Percentiles rank a stretch among this genome's conserved stretches.
Conservation (phyloP, 331 rosid genomes). For the Pyracantha coccinea region DNA sequence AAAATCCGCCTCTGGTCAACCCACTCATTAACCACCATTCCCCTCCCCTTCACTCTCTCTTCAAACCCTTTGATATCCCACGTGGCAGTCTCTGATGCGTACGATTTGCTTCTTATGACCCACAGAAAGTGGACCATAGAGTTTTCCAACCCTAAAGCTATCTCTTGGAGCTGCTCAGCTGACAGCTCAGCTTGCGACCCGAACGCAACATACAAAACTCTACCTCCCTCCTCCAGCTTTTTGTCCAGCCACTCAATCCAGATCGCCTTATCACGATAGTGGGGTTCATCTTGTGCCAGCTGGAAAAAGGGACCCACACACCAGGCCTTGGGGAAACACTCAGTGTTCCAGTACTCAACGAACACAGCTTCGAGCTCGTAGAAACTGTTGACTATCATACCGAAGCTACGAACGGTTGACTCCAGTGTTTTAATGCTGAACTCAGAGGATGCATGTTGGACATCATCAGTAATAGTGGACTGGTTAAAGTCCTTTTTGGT, state of each 20-base stretch:
- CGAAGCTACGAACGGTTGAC: conserved; percentile 16
- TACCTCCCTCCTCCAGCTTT: conserved; percentile 12
- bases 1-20: conserved; percentile 39
- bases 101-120: conserved; percentile 26
- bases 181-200: conserved; percentile 50
- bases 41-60: conserved; percentile 37
- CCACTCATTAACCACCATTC: conserved; percentile 53
- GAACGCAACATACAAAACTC: conserved; percentile 48
- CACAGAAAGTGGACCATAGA: conserved; percentile 42
- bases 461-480: neutral
- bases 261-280: neutral
- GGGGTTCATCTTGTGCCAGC: neutral
- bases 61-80: conserved; percentile 18
- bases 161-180: conserved; percentile 28
- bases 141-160: conserved; percentile 37
- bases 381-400: conserved; percentile 33
- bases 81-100: neutral
- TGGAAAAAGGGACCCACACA: conserved; percentile 47
- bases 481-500: conserved; percentile 17
- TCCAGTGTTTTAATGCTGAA: neutral
- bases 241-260: conserved; percentile 48
- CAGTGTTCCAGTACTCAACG: conserved; percentile 13
- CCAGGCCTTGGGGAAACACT: conserved; percentile 15
- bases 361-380: conserved; percentile 44
- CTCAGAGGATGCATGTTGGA: neutral